These are phyloP conservation scores for Phylloporus sp. DNA, from an alignment of 768 basidiomycete genomes.

Conservation along the genomic window DNA sequence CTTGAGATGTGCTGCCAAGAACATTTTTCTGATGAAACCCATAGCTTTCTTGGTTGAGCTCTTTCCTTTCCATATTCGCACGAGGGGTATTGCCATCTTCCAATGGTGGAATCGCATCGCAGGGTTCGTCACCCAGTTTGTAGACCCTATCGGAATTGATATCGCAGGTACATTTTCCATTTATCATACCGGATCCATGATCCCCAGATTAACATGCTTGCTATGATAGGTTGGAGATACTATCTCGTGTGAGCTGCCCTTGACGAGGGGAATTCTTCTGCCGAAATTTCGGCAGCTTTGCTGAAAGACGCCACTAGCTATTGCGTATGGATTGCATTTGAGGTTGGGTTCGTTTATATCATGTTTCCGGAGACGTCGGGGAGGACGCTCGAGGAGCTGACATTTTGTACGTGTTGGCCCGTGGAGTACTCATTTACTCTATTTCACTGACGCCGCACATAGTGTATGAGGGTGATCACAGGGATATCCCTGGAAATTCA, in stretches of 20 bases:
- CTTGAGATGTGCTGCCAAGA: background rate
- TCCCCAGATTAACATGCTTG: background rate
- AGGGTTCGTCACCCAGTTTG: constrained; percentile 1
- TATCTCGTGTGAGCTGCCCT: constrained; percentile 9
- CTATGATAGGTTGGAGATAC: constrained; percentile 11
- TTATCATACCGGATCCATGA: background rate
- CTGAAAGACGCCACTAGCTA: too few relatives aligned
- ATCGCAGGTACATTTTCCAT: background rate
- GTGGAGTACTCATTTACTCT: too few relatives aligned
- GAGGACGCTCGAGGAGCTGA: constrained; percentile 16
- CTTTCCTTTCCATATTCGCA: constrained; percentile 58
- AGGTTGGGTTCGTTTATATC: constrained; percentile 14
- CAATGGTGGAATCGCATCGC: constrained; percentile 52
- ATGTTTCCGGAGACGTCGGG: constrained; percentile 22
- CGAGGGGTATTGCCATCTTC: constrained; percentile 58
- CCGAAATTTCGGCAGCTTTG: too few relatives aligned
- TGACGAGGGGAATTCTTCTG: too few relatives aligned
- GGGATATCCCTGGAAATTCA: too few relatives aligned
- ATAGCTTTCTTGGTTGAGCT: constrained; percentile 60
- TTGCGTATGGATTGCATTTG: constrained; percentile 12
- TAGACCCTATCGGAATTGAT: constrained; percentile 4
- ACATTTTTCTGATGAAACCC: too few relatives aligned
- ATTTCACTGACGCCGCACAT: too few relatives aligned
- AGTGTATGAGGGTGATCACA: too few relatives aligned
- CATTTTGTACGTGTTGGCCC: constrained; percentile 20